Base-by-base conservation (phyloP, 2,329 filamentous ascomycete genomes). In the Ceratocystis destructans region DNA sequence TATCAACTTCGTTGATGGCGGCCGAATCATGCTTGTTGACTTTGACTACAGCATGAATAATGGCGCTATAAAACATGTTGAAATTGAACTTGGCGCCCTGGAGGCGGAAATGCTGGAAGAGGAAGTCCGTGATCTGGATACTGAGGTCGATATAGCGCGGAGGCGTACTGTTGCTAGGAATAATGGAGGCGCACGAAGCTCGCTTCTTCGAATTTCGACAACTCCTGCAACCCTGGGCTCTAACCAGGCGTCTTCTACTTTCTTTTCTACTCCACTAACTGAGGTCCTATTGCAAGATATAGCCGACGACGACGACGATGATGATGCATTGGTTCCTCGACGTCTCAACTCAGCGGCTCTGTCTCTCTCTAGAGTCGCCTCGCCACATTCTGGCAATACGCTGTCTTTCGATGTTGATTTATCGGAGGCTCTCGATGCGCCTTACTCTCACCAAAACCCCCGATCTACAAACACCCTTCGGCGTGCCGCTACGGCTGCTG, bases 71-170 rank as follows among this genome's bases (percentile, higher is more conserved):
- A 78, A 79, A 66, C 76, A 75, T 0, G 75, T 89, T 53, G 85
- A 80, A 1, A 87, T 94, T 64, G 89, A 93, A 72, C 84, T 93
- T 31, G 89, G 89, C 10, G 84, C 85, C 41, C 81, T 82, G 28
- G 79, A 86, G 61, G 84, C 88, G 0, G 88, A 90, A 72, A 76
- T 84, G 0, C 76, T 94, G 20, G 83, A 87, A 70, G 89, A 93
- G 72, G 87, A 89, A 71, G 82, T 83, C 69, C 83, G 87, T 25
- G 88, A 90, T 70, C 78, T 93, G 67, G 89, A 87, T 66, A 84
- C 86, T 1, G 89, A 92, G 73, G 88, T 94, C 22, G 89, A 89
- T 69, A 84, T 93, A 70, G 87, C 90, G 63, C 82, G 89, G 70
- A 81, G 88, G 69, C 81, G 89, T 69, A 92, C 89, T 2, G 86